These are phyloP conservation scores for Penicillium sp. DNA, from an alignment of 2,329 filamentous ascomycete genomes.

Conservation along the genomic window DNA sequence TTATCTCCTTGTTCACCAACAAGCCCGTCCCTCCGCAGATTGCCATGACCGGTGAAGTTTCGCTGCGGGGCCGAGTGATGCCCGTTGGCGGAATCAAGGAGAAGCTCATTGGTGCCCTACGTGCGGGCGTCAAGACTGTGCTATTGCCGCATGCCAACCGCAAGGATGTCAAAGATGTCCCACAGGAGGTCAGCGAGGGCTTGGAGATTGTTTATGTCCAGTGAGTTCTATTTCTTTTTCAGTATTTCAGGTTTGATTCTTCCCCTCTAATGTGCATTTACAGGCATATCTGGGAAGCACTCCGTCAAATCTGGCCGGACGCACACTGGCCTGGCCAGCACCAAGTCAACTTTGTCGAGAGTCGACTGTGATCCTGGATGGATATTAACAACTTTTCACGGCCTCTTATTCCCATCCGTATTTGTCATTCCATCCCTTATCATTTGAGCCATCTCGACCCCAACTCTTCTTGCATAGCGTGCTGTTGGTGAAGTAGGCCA, in stretches of 20 bases:
- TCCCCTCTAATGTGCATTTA: conserved; percentile 19
- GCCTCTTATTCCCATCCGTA: neutral
- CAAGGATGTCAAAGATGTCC: conserved; percentile 89
- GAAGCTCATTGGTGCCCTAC: conserved; percentile 90
- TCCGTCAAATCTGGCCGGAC: conserved; percentile 88
- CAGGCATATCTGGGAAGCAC: conserved; percentile 91
- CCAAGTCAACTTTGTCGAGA: conserved; percentile 69
- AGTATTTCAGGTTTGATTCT: neutral
- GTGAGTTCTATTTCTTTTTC: conserved; percentile 52
- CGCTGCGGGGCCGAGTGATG: conserved; percentile 82
- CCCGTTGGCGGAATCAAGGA: conserved; percentile 98
- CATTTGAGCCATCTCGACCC: conserved; percentile 3
- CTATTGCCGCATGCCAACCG: conserved; percentile 81
- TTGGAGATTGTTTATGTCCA: conserved; percentile 85
- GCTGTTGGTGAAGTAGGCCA: conserved; percentile 1
- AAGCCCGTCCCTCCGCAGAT: conserved; percentile 85
- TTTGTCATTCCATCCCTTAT: neutral
- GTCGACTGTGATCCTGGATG: conserved; percentile 60
- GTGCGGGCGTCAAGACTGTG: conserved; percentile 92
- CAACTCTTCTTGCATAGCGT: conserved; percentile 7
- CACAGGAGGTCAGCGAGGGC: conserved; percentile 81
- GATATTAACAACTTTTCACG: neutral
- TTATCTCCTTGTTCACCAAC: conserved; percentile 84
- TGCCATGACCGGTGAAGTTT: conserved; percentile 85
- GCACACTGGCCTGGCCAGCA: conserved; percentile 76